phyloP scores from a whole-genome alignment of 176 grass and related monocot species.

The Zoysia japonica region DNA sequence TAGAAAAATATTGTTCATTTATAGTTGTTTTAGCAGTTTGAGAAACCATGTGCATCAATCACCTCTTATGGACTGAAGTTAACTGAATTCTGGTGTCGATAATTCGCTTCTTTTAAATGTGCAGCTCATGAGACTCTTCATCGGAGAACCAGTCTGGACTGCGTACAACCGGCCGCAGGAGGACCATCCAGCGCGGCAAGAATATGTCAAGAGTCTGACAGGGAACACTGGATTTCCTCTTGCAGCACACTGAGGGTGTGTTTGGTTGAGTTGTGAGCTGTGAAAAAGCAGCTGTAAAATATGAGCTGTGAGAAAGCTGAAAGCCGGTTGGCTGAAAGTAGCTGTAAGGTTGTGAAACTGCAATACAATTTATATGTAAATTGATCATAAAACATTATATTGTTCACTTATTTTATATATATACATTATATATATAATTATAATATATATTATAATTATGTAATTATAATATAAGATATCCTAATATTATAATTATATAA shows the following conservation, averaged over 20 bases:
- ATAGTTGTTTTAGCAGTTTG: slow-evolving; percentile 1
- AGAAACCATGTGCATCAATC: neutral
- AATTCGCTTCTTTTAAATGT: neutral
- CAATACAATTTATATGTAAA: no score
- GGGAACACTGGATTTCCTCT: slow-evolving; percentile 59
- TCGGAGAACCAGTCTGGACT: slow-evolving; percentile 76
- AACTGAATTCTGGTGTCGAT: neutral
- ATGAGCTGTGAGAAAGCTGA: no score
- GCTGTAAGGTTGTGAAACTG: no score
- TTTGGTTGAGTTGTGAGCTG: no score
- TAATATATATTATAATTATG: no score
- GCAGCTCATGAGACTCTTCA: slow-evolving; percentile 92
- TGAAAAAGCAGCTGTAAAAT: no score
- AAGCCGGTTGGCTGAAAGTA: no score
- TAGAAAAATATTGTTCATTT: neutral
- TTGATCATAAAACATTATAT: no score
- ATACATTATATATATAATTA: no score
- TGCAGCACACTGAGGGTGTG: slow-evolving; percentile 3
- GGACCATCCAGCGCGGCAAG: slow-evolving; percentile 74
- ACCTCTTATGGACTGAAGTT: neutral
- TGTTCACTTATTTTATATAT: no score
- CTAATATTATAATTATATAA: no score
- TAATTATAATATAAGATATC: no score
- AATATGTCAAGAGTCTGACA: slow-evolving; percentile 66
- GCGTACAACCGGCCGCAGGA: slow-evolving; percentile 84